phyloP scores from a whole-genome alignment of 202 grass and related monocot species.

The Setaria viridis region DNA sequence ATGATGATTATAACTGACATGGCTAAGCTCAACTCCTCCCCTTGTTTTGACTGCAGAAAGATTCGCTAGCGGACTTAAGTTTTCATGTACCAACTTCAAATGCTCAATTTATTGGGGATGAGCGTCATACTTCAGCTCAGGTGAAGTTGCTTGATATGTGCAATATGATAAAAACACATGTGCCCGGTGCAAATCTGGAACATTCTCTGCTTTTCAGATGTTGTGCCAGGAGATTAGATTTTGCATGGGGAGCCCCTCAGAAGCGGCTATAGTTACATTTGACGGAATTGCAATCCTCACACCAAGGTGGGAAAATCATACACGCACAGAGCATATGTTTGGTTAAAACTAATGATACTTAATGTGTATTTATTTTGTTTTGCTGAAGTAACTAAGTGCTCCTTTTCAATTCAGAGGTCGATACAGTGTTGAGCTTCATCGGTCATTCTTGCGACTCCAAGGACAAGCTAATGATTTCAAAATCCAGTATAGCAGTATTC shows the following conservation, averaged over 20 bases:
- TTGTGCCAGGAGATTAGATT: slow-evolving; percentile 76
- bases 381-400: slow-evolving; percentile 34
- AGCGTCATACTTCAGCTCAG: slow-evolving; percentile 74
- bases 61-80: slow-evolving; percentile 93
- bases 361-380: slow-evolving; percentile 33
- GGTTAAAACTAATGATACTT: background rate
- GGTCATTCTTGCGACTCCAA: slow-evolving; percentile 84
- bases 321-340: background rate
- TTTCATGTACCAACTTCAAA: slow-evolving; percentile 91
- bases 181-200: slow-evolving; percentile 24
- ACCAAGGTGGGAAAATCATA: slow-evolving; percentile 66
- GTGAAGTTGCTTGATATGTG: slow-evolving; percentile 49
- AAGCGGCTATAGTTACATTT: slow-evolving; percentile 81
- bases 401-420: slow-evolving; percentile 64
- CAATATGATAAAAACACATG: background rate
- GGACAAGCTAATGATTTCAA: slow-evolving; percentile 99
- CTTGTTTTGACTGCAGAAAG: slow-evolving; percentile 69
- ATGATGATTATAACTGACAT: background rate
- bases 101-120: slow-evolving; percentile 83
- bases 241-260: slow-evolving; percentile 51
- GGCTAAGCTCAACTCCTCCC: slow-evolving; percentile 24
- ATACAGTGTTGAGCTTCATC: slow-evolving; percentile 87
- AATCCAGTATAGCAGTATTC: slow-evolving; percentile 93
- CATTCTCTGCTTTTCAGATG: slow-evolving; percentile 60
- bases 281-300: slow-evolving; percentile 96